phyloP scores from a whole-genome alignment of 345 rosid species.

The Acer campestre region DNA sequence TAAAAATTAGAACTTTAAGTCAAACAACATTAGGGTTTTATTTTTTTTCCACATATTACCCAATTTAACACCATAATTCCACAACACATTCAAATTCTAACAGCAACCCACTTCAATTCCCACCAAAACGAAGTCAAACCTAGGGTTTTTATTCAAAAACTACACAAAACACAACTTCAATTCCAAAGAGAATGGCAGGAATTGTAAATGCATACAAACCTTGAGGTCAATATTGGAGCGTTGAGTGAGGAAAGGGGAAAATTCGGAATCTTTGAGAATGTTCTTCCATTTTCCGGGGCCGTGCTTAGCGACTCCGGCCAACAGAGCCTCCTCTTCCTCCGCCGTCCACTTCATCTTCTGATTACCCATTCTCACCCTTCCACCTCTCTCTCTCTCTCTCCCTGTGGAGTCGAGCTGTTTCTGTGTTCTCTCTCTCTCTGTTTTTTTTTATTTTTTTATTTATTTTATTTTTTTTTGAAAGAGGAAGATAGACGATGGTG shows the following conservation, averaged over 20 bases:
- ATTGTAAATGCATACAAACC: constrained; percentile 35
- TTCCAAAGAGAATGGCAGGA: not conserved
- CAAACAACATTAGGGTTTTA: constrained; percentile 4
- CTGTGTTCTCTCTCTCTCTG: not conserved
- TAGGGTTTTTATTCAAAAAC: not conserved
- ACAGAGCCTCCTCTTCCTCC: constrained; percentile 78
- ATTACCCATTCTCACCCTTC: constrained; percentile 59
- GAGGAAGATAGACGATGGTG: not conserved
- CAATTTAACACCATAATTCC: not conserved
- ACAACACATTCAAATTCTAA: not conserved
- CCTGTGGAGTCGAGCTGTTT: not conserved
- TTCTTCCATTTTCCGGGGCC: constrained; percentile 90
- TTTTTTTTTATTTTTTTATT: no score
- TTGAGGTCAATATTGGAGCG: constrained; percentile 94
- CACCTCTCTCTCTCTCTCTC: constrained; percentile 1
- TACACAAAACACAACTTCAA: not conserved
- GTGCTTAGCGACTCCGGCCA: constrained; percentile 67
- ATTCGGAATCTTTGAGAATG: constrained; percentile 73
- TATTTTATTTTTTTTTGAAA: not conserved
- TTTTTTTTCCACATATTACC: not conserved
- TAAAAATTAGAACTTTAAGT: not conserved
- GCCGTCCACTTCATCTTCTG: constrained; percentile 86
- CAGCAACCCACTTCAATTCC: not conserved
- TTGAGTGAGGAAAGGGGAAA: constrained; percentile 53
- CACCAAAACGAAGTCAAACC: not conserved